Evolutionary conservation across 2,329 filamentous ascomycete species (phyloP).

Genomic region (Sarocladiaceae sp.): DNA sequence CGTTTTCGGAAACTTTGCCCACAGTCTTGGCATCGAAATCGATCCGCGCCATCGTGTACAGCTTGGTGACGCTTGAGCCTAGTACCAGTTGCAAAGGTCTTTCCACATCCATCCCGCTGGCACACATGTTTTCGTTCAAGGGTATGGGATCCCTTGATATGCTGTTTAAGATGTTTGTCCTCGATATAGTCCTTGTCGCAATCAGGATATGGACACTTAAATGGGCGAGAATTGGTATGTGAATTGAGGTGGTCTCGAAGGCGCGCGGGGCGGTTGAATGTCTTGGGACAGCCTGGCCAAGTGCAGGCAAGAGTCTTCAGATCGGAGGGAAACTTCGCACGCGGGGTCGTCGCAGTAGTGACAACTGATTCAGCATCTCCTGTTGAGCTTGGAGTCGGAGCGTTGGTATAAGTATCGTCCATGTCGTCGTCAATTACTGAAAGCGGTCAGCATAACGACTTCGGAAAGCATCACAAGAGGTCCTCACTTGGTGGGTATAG

Average conservation of each 20-base stretch:
- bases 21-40: constrained; percentile 72
- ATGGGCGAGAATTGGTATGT: constrained; percentile 81
- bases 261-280: constrained; percentile 82
- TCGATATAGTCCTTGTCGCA: constrained; percentile 86
- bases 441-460: not conserved
- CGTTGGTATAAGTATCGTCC: constrained; percentile 28
- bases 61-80: constrained; percentile 71
- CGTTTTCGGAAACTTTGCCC: constrained; percentile 81
- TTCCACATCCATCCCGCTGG: constrained; percentile 67
- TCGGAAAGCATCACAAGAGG: too few species aligned
- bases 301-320: constrained; percentile 76
- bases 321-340: constrained; percentile 60
- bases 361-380: constrained; percentile 20
- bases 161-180: constrained; percentile 79
- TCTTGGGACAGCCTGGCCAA: constrained; percentile 69
- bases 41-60: constrained; percentile 70
- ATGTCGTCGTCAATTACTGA: constrained; percentile 24
- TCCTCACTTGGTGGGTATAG: not conserved
- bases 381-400: constrained; percentile 27
- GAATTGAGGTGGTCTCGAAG: constrained; percentile 76
- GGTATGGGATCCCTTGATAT: constrained; percentile 78
- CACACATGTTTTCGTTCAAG: constrained; percentile 68
- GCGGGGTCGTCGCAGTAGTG: constrained; percentile 34
- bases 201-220: constrained; percentile 61
- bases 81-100: constrained; percentile 77